These are phyloP conservation scores for Neonectria faginata DNA, from an alignment of 2,329 filamentous ascomycete species.

Conservation along the genomic window DNA sequence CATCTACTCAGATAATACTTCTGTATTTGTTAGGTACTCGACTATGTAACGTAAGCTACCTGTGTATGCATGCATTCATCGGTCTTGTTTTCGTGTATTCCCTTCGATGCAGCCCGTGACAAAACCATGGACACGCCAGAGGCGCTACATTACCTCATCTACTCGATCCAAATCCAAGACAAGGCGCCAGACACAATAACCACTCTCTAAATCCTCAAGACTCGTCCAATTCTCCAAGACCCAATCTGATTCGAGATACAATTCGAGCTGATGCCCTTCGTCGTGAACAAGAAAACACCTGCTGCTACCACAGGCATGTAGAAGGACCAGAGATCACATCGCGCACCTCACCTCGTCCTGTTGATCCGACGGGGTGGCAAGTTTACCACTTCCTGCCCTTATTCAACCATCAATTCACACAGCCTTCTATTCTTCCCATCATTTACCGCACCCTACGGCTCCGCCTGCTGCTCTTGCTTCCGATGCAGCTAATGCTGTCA, in stretches of 20 bases:
- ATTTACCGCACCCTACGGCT: conserved; percentile 42
- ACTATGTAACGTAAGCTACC: neutral
- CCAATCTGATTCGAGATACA: conserved; percentile 1
- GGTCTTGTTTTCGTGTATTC: neutral
- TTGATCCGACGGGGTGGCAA: neutral
- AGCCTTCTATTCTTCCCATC: conserved; percentile 2
- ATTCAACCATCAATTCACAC: neutral
- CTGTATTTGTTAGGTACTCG: neutral
- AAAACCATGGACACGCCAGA: neutral
- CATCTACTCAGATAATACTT: neutral
- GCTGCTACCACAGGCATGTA: neutral
- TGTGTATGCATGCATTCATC: conserved; percentile 5
- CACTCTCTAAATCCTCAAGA: neutral
- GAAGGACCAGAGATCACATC: neutral
- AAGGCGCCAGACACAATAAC: conserved; percentile 8
- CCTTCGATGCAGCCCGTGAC: neutral
- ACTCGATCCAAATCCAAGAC: conserved; percentile 2
- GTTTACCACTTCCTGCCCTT: conserved; percentile 18
- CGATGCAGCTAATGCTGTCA: conserved; percentile 73
- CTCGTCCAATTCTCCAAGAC: neutral
- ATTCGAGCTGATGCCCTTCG: neutral
- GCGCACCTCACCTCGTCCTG: neutral
- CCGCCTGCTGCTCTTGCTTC: conserved; percentile 50
- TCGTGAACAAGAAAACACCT: neutral
- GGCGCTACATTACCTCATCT: neutral